A percentile compares a stretch with the other conserved stretches of the same genome.
phyloP scores from a whole-genome alignment of 139 green algal species.

The Spirogloea muscicola region DNA sequence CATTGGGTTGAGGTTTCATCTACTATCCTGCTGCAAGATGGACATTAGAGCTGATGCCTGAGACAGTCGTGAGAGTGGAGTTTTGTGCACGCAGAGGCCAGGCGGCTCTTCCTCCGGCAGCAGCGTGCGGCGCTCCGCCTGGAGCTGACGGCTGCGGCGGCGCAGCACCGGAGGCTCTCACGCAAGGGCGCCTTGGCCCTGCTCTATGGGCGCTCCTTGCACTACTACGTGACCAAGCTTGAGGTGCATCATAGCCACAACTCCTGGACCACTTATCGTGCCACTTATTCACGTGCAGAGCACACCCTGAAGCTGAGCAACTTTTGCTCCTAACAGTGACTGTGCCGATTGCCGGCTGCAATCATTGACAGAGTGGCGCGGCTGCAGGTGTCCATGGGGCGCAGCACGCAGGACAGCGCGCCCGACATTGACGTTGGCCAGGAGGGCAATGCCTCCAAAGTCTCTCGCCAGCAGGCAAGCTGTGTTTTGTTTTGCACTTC shows the following conservation, averaged over 20 bases:
- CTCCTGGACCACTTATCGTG: not conserved
- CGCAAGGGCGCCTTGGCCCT: conserved; percentile 23
- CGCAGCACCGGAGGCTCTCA: conserved; percentile 2
- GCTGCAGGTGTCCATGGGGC: conserved; percentile 39
- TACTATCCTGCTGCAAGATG: not conserved
- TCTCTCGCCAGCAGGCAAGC: conserved; percentile 34
- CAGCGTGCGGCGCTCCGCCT: conserved; percentile 11
- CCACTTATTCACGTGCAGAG: not conserved
- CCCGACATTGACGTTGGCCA: conserved; percentile 34
- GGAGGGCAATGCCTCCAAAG: conserved; percentile 34
- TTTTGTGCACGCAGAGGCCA: too few species aligned
- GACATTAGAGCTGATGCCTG: too few species aligned
- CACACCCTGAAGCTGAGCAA: not conserved
- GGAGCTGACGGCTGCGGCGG: conserved; percentile 23
- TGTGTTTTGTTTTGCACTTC: conserved; percentile 1
- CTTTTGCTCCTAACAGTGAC: not conserved
- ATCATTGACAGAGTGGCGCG: too few species aligned
- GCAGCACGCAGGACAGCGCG: conserved; percentile 20
- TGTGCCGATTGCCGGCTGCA: conserved; percentile 2
- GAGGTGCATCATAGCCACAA: conserved; percentile 6
- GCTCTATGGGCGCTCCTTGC: conserved; percentile 30
- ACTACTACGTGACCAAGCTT: conserved; percentile 31
- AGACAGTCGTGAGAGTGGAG: too few species aligned
- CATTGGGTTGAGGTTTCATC: not conserved
- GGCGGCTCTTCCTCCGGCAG: conserved; percentile 14